Evolutionary conservation across 345 rosid species (phyloP).

Genomic region (Eucalyptus regnans): DNA sequence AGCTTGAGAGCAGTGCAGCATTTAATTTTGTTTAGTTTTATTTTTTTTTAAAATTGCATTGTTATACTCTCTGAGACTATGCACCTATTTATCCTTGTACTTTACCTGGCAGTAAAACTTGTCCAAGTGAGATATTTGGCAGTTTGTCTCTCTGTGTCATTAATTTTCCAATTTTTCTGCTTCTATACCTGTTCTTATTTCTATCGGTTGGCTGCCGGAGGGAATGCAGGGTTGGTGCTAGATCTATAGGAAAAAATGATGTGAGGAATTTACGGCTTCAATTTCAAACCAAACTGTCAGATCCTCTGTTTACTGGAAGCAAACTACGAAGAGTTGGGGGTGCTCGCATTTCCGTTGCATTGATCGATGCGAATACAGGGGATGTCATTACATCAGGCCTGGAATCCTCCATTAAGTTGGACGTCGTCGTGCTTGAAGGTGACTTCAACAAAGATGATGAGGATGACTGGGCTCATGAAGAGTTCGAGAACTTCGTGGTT

Average conservation of each 20-base stretch:
- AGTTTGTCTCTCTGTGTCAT: neutral
- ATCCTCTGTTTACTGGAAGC: too few relatives aligned
- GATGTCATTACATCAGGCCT: too few relatives aligned
- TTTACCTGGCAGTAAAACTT: neutral
- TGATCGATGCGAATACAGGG: too few relatives aligned
- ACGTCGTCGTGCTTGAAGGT: too few relatives aligned
- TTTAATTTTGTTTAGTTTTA: neutral
- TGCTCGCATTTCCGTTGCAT: too few relatives aligned
- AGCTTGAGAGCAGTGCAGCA: neutral
- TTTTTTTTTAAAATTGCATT: neutral
- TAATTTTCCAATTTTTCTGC: neutral
- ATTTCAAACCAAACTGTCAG: constrained; percentile 5
- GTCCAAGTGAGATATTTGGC: neutral
- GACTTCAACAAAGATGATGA: too few relatives aligned
- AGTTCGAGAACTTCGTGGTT: too few relatives aligned
- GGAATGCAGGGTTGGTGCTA: neutral
- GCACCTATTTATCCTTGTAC: neutral
- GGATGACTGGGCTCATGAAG: too few relatives aligned
- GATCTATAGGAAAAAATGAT: constrained; percentile 1
- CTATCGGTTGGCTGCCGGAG: neutral
- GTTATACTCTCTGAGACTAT: neutral
- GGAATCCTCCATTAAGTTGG: too few relatives aligned
- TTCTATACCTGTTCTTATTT: neutral
- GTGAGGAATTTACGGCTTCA: constrained; percentile 20
- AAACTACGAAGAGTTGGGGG: too few relatives aligned